Base-by-base conservation (phyloP, 345 rosid genomes). In the Rhizophora apiculata region DNA sequence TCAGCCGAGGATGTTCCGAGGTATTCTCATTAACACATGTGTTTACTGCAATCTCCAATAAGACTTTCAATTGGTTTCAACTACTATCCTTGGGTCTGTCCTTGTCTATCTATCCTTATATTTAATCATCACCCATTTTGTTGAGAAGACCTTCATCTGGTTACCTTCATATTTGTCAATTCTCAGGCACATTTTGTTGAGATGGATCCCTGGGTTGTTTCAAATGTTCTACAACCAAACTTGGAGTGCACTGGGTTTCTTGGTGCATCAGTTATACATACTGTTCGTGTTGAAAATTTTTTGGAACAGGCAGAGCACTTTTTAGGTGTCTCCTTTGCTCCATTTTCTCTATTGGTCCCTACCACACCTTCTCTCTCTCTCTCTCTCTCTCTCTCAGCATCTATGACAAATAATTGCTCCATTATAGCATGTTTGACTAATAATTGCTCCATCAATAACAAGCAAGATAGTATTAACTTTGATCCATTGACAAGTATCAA, bases 191-290 rank as follows among this genome's bases (percentile, higher is more conserved):
- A 94, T 74, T 91, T 94, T 85, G 96, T 94, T 65, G 99, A 94
- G 86, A 91, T 94, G 96, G 99, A 94, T 83, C 99, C 96, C 34
- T 91, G 99, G 97, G 89, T 94, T 80, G 86, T 94, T 65, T 84
- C 93, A 21, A 87, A 91, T 78, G 92, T 91, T 67, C 76, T 91
- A 58, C 82, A 62, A 46, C 99, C 93, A 73, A 94, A 94, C 80
- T 83, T 94, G 90, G 96, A 91, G 73, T 83, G 87, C 75, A 88
- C 95, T 76, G 97, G 96, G 32, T 94, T 94, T 86, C 86, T 87
- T 67, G 93, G 88, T 58, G 82, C 79, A 69, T 85, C 96, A 8
- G 78, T 83, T 53, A 87, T 94, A 67, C 99, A 94, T 69, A 85
- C 92, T 36, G 80, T 87, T 75, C 85, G 82, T 21, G 99, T 91